Base-by-base conservation (phyloP, 331 rosid species). In the Prunus yedoensis region DNA sequence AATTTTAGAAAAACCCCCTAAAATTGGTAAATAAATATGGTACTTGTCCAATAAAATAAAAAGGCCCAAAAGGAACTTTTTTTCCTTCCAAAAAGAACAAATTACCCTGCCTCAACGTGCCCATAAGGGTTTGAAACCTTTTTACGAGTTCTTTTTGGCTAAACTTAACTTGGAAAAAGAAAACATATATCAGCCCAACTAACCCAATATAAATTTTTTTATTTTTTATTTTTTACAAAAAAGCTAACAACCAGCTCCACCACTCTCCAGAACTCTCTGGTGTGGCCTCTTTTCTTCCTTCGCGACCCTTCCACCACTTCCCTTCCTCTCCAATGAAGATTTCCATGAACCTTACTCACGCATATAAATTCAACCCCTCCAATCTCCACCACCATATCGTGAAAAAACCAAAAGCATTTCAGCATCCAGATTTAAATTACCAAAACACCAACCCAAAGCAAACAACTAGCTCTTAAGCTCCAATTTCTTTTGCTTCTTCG, bases 261-360 rank as follows among this genome's bases (percentile, higher is more conserved):
- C 8, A 27, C 11, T 68, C 45, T 11, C 77, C 66, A 70, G 77
- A 78, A 78, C 17, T 17, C 81, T 78, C 81, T 78, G 49, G 17
- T 11, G 10, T 8, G 20, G 30, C 5, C 45, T 62, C 21, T 4
- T 14, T 5, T 16, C 21, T 62, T 30, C 68, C 20, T n/a, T 50
- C 28, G 0, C 27, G 17, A 2, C 66, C 65, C 77, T 78, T 78
- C 81, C 58, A 52, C 57, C 59, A 23, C 77, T 78, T 71, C 81
- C 15, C 73, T 17, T 56, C 21, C 28, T 17, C 68, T 2, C 23
- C 56, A 35, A 25, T 0, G 45, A 35, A 62, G 10, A 14, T 5
- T 43, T 35, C 45, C 14, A 21, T 16, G 1, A 14, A 62, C 68
- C 68, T 4, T 5, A 13, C 41, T 46, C 28, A 15, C 46, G 12